These are phyloP conservation scores for Cytospora chrysosperma DNA, from an alignment of 2,329 filamentous ascomycete genomes.

Conservation along the genomic window DNA sequence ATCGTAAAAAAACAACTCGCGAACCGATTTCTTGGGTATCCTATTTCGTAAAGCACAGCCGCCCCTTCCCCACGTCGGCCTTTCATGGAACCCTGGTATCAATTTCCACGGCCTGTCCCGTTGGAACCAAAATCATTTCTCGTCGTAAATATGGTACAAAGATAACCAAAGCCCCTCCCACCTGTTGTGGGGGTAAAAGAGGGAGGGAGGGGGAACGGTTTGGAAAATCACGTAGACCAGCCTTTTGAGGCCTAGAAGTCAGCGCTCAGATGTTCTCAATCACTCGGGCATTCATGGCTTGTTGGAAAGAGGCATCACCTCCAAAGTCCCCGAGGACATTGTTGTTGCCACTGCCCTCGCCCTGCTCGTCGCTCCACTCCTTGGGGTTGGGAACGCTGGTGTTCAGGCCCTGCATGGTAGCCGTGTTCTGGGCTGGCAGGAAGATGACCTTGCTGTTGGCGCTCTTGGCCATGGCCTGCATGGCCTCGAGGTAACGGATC, in stretches of 20 bases:
- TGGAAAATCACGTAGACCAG: constrained; percentile 21
- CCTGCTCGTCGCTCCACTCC: constrained; percentile 38
- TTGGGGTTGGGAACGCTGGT: constrained; percentile 42
- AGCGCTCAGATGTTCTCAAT: constrained; percentile 76
- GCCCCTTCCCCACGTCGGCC: not conserved
- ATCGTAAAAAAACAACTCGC: constrained; percentile 2
- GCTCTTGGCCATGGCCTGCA: constrained; percentile 97
- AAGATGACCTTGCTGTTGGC: constrained; percentile 89
- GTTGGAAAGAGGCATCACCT: constrained; percentile 65
- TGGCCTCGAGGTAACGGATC: constrained; percentile 95
- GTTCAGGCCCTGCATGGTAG: constrained; percentile 38
- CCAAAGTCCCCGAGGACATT: constrained; percentile 46
- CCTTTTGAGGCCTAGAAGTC: constrained; percentile 13
- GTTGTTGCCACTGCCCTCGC: constrained; percentile 39
- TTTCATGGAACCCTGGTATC: constrained; percentile 2
- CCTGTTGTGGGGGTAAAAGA: no score
- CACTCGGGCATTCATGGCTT: constrained; percentile 76
- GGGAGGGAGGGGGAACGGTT: no score
- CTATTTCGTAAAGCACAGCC: constrained; percentile 17
- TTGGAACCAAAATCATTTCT: not conserved
- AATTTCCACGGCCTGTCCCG: not conserved
- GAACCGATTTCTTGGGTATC: constrained; percentile 23
- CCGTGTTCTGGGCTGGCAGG: constrained; percentile 67
- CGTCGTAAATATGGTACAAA: not conserved
- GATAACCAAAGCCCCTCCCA: not conserved